Base-by-base conservation (phyloP, 2,329 filamentous ascomycete species). In the Colletotrichum chrysophilum region DNA sequence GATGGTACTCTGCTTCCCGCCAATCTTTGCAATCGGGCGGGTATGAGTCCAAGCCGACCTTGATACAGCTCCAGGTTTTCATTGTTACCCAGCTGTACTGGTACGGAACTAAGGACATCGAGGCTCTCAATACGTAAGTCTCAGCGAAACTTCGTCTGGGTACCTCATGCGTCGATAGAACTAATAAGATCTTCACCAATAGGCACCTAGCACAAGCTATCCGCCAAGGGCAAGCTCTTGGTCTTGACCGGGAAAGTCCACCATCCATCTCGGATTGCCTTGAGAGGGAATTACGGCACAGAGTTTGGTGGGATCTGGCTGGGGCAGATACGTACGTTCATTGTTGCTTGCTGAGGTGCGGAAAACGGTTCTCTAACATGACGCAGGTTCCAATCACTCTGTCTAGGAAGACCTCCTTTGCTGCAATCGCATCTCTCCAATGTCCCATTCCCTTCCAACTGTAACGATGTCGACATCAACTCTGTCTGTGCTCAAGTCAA, bases 91-190 rank as follows among this genome's bases (percentile, higher is more conserved):
- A 83, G 76, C 64, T 80, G 21, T 83, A 83, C 43, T 82, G 81
- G 81, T 76, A 82, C 14, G 80, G 79, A n/a, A 83, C 80, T 1
- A 82, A 82, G 38, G 78, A 81, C 28, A 78, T 80, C 34, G 82
- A 83, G 61, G 77, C 77, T 10, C n/a, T 83, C 48, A 83, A 83
- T 43, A 82, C 82, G 81, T 83, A 74, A 71, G 81, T 76, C 21
- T 58, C 9, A 5, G 7, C 13, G 4, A n/a, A n/a, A 13, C 12
- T 3, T n/a, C 18, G 12, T 30, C 16, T 18, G 16, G 4, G 10
- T 13, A 30, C 7, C 5, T 13, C n/a, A 13, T 61, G n/a, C 28
- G 18, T n/a, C 30, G 28, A 34, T n/a, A 2, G 28, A 52, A 2
- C 43, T 52, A 21, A 52, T 7, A 10, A 18, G 14, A 34, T n/a